phyloP scores from a whole-genome alignment of 768 basidiomycete species.

The Psilocybe subaeruginosa region DNA sequence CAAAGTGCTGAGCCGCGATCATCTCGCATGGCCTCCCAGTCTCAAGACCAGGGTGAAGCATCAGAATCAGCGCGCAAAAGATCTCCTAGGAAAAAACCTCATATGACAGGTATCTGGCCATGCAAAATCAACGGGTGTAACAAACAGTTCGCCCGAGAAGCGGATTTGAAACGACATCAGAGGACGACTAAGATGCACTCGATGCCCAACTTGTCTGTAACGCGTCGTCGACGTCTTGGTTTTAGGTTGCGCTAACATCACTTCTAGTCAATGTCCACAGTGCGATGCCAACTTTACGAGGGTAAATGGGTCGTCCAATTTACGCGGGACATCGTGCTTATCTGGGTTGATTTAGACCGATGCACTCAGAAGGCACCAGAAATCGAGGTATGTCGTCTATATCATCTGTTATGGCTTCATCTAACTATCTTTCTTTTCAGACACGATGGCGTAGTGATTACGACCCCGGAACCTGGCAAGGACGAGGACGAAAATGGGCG shows the following conservation, averaged over 20 bases:
- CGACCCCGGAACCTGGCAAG: conserved; percentile 40
- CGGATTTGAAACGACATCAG: conserved; percentile 82
- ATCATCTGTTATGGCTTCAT: neutral
- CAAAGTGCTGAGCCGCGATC: conserved; percentile 12
- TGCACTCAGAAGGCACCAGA: conserved; percentile 78
- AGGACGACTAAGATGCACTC: conserved; percentile 80
- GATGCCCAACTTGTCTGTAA: conserved; percentile 68
- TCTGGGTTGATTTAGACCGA: conserved; percentile 57
- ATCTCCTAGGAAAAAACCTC: conserved; percentile 46
- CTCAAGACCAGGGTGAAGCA: conserved; percentile 29
- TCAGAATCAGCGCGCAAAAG: conserved; percentile 22
- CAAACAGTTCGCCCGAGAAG: conserved; percentile 82
- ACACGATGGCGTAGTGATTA: conserved; percentile 71
- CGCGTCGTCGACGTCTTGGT: conserved; percentile 13
- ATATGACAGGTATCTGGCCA: conserved; percentile 66
- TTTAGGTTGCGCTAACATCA: conserved; percentile 2
- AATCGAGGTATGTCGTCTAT: conserved; percentile 59
- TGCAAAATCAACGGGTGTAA: conserved; percentile 82
- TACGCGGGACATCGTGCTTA: conserved; percentile 17
- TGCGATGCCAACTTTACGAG: conserved; percentile 82
- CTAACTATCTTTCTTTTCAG: conserved; percentile 31
- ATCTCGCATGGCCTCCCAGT: conserved; percentile 18
- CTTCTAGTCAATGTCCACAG: conserved; percentile 68
- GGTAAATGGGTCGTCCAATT: conserved; percentile 43
- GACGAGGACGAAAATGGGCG: conserved; percentile 39